Conservation (phyloP, 2,329 filamentous ascomycete species). For the Fonsecaea pugnacius region DNA sequence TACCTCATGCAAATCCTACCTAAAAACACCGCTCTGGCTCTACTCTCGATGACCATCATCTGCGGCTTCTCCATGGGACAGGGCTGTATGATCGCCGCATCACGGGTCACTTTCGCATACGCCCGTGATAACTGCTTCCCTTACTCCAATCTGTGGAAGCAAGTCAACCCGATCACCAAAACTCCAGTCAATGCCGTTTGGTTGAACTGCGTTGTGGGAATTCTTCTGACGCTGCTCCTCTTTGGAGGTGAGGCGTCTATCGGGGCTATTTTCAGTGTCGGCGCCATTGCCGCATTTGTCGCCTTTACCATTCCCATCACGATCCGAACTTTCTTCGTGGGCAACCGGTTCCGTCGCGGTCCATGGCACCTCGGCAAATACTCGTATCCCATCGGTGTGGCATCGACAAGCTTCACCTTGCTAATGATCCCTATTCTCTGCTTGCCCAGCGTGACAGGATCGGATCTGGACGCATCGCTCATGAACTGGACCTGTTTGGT, state of each 20-base stretch:
- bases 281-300: constrained; percentile 69
- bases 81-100: constrained; percentile 69
- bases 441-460: constrained; percentile 63
- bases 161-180: constrained; percentile 63
- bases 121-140: constrained; percentile 74
- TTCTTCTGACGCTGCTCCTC: constrained; percentile 65
- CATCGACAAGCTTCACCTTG: constrained; percentile 63
- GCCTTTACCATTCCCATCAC: constrained; percentile 51
- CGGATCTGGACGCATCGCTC: constrained; percentile 65
- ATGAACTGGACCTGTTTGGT: constrained; percentile 45
- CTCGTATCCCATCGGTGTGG: constrained; percentile 60
- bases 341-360: constrained; percentile 66
- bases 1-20: constrained; percentile 70
- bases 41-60: constrained; percentile 69
- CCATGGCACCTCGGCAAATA: constrained; percentile 70
- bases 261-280: constrained; percentile 71
- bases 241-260: constrained; percentile 67
- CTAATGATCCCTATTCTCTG: constrained; percentile 72
- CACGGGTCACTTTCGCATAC: constrained; percentile 73
- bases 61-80: constrained; percentile 74
- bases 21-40: constrained; percentile 63
- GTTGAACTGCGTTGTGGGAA: constrained; percentile 66
- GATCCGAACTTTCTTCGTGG: constrained; percentile 57
- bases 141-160: constrained; percentile 61
- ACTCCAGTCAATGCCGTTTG: constrained; percentile 74